Percentiles rank a stretch among this genome's conserved stretches.
Conservation (phyloP, 768 basidiomycete genomes). For the Tylopilus balloui region DNA sequence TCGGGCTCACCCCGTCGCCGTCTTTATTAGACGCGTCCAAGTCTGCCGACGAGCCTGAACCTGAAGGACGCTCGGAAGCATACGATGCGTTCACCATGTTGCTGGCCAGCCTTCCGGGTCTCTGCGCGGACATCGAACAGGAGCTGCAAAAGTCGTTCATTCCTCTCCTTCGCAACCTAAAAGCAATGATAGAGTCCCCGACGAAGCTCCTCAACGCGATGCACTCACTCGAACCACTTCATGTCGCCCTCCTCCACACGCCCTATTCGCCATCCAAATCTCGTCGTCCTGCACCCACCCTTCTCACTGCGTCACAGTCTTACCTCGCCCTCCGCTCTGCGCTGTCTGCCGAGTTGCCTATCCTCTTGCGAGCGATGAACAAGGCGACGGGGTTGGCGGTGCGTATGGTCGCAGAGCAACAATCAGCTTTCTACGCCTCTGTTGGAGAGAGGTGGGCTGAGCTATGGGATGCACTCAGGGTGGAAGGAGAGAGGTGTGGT, state of each 20-base stretch:
- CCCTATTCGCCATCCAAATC: constrained; percentile 53
- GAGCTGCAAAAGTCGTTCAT: constrained; percentile 52
- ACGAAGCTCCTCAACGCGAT: constrained; percentile 65
- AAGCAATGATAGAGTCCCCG: constrained; percentile 58
- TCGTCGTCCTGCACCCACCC: constrained; percentile 54
- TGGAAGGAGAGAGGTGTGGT: constrained; percentile 65
- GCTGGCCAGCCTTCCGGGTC: constrained; percentile 51
- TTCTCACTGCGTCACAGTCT: constrained; percentile 69
- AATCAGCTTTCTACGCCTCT: constrained; percentile 55
- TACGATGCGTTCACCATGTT: constrained; percentile 66
- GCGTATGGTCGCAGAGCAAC: constrained; percentile 49
- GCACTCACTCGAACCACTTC: constrained; percentile 69
- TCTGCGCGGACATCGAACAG: constrained; percentile 49
- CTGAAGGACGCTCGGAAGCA: constrained; percentile 46
- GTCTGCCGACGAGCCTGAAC: constrained; percentile 14
- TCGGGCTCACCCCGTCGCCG: constrained; percentile 49
- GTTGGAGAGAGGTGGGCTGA: constrained; percentile 66
- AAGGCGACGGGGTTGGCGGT: constrained; percentile 54
- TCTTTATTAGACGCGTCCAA: constrained; percentile 13
- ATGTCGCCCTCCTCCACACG: constrained; percentile 64
- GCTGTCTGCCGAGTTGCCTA: constrained; percentile 65
- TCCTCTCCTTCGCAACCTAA: constrained; percentile 52
- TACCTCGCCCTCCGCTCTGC: constrained; percentile 76
- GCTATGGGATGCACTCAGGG: constrained; percentile 80
- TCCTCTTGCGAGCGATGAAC: constrained; percentile 54